Evolutionary conservation across 371 early-diverging fungal genomes (phyloP).

Genomic region (Thermomucor indicae-seudaticae): DNA sequence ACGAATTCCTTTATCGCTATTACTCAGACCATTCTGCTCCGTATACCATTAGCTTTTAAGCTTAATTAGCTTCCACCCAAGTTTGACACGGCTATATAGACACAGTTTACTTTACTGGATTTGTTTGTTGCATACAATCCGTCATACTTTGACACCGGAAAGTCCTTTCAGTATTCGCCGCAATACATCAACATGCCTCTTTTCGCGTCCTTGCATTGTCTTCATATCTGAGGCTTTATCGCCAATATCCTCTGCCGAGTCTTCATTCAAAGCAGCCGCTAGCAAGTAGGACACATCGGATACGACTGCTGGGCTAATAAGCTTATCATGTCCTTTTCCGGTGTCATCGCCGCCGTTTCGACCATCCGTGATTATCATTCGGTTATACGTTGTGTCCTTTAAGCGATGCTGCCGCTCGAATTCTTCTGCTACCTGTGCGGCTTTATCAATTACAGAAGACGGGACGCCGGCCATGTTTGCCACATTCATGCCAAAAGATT

Average conservation of each 20-base stretch:
- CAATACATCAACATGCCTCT: background rate
- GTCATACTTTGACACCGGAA: too few relatives aligned
- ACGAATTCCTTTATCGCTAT: too few relatives aligned
- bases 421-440: conserved; percentile 63
- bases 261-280: background rate
- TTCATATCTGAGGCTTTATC: too few relatives aligned
- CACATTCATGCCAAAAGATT: conserved; percentile 88
- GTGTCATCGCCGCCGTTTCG: background rate
- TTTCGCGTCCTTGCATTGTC: background rate
- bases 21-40: too few relatives aligned
- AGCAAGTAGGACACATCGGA: background rate
- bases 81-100: too few relatives aligned
- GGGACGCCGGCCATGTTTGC: conserved; percentile 97
- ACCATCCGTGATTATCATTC: background rate
- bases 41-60: too few relatives aligned
- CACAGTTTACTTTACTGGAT: too few relatives aligned
- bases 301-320: background rate
- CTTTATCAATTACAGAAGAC: conserved; percentile 48
- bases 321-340: too few relatives aligned
- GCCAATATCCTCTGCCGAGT: too few relatives aligned
- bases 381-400: conserved; percentile 29
- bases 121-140: too few relatives aligned
- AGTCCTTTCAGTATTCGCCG: background rate
- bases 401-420: conserved; percentile 58
- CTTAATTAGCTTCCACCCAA: too few relatives aligned